Evolutionary conservation across 2,329 filamentous ascomycete species (phyloP).

Genomic region (Neophaeococcomyces mojaviensis): DNA sequence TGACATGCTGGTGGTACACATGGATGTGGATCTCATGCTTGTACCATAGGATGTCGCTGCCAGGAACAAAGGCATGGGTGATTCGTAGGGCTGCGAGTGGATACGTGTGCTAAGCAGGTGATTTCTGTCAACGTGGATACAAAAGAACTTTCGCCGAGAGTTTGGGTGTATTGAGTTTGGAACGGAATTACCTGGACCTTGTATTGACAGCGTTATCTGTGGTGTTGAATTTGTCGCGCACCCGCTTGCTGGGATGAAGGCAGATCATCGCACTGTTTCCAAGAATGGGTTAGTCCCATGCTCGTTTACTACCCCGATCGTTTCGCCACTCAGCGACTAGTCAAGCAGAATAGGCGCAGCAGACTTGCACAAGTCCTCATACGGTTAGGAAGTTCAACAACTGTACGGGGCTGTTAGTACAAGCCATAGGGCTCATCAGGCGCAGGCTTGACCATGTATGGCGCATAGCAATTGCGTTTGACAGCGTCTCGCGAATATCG

Average conservation of each 20-base stretch:
- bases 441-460: too few species aligned
- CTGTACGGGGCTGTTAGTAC: background rate
- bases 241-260: background rate
- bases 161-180: background rate
- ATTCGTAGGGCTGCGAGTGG: slow-evolving; percentile 6
- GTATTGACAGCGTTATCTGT: slow-evolving; percentile 1
- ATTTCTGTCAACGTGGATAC: background rate
- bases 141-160: slow-evolving; percentile 4
- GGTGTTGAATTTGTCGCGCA: background rate
- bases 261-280: background rate
- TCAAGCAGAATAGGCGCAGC: background rate
- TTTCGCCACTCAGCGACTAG: background rate
- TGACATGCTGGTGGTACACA: background rate
- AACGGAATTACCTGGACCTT: background rate
- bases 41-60: slow-evolving; percentile 2
- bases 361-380: background rate
- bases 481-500: too few species aligned
- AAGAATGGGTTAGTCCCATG: background rate
- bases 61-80: slow-evolving; percentile 8
- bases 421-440: background rate
- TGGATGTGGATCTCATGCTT: slow-evolving; percentile 4
- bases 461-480: background rate
- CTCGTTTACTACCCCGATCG: background rate
- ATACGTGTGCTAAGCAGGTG: background rate
- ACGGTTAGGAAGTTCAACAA: background rate